A percentile compares a stretch with the other conserved stretches of the same genome.
Evolutionary conservation across 2,329 filamentous ascomycete genomes (phyloP).

Genomic region (Colletotrichum echinochloae): DNA sequence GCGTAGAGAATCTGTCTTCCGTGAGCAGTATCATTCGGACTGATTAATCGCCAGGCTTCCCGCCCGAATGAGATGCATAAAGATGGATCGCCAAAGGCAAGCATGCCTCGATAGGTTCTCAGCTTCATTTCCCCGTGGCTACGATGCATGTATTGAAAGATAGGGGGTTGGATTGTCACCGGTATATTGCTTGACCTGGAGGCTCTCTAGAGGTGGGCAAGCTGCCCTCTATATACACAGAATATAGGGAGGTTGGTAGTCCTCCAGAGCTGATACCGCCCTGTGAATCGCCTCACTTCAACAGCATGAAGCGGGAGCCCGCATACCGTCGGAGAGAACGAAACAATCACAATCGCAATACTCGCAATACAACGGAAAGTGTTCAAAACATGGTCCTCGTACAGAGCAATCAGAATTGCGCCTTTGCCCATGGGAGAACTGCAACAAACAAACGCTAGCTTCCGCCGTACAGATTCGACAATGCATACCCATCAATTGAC

Average conservation of each 20-base stretch:
- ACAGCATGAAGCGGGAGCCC: not conserved
- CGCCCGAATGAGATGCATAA: conserved; percentile 65
- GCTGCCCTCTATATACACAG: too few species aligned
- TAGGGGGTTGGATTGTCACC: too few species aligned
- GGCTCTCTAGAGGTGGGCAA: too few species aligned
- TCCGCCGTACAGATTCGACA: not conserved
- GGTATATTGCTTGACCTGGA: too few species aligned
- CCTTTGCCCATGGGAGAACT: conserved; percentile 68
- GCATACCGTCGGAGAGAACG: conserved; percentile 66
- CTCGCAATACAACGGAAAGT: conserved; percentile 63
- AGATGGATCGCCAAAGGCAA: conserved; percentile 65
- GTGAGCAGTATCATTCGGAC: conserved; percentile 63
- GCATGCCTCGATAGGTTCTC: conserved; percentile 53
- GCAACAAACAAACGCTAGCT: not conserved
- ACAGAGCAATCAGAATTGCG: conserved; percentile 70
- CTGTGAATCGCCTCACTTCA: too few species aligned
- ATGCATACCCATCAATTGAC: conserved; percentile 51
- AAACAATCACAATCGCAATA: conserved; percentile 73
- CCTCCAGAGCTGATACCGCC: too few species aligned
- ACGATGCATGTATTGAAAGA: too few species aligned
- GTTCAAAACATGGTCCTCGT: conserved; percentile 73
- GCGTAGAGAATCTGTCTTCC: conserved; percentile 60
- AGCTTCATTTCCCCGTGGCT: not conserved
- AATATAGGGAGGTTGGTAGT: too few species aligned
- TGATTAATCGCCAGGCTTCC: conserved; percentile 66